phyloP scores from a whole-genome alignment of 208 protist species.

The Phytomonas sp. region DNA sequence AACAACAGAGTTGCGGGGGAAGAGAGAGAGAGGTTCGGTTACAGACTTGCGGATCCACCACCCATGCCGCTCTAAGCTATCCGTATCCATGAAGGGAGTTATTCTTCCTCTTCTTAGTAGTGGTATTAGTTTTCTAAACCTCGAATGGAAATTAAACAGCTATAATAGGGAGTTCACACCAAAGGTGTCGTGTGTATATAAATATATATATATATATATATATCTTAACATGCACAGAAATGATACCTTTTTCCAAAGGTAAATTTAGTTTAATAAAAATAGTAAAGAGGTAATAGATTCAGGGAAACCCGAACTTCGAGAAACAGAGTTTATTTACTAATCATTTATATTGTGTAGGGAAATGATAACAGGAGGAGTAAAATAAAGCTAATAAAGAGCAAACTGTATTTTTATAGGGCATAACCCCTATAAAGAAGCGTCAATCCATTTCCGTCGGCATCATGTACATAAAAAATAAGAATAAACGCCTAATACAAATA shows the following conservation, averaged over 20 bases:
- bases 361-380: background rate
- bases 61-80: background rate
- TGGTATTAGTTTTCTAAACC: too few relatives aligned
- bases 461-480: constrained; percentile 2
- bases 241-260: background rate
- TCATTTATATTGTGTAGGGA: constrained; percentile 4
- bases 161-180: background rate
- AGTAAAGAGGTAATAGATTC: constrained; percentile 4
- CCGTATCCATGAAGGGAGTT: background rate
- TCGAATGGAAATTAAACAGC: background rate
- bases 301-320: background rate
- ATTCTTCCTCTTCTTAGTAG: too few relatives aligned
- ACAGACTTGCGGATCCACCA: background rate
- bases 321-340: constrained; percentile 9
- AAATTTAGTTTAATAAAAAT: constrained; percentile 5
- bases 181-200: background rate
- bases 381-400: background rate
- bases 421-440: background rate
- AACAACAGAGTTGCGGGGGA: background rate
- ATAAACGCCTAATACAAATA: constrained; percentile 2
- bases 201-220: constrained; percentile 12
- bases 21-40: background rate
- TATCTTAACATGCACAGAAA: background rate
- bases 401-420: constrained; percentile 2
- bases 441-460: background rate